Base-by-base conservation (phyloP, 2,329 filamentous ascomycete species). In the Xylariales sp. region DNA sequence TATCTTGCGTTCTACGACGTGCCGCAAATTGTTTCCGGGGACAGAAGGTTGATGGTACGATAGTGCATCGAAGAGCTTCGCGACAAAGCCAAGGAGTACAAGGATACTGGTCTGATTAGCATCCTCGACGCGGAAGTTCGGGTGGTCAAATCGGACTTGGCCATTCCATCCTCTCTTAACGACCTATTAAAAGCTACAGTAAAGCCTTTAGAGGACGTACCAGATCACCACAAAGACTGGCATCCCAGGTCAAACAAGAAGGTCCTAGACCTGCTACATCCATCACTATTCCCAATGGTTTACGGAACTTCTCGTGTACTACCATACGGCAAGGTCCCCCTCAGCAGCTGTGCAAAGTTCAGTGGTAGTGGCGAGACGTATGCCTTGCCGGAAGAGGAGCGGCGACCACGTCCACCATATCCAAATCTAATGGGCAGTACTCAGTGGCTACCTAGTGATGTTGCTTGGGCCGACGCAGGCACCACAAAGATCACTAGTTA, bases 221-320 rank as follows among this genome's bases (percentile, higher is more conserved):
- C 85, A 0, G 83, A 85, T 6, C 62, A 78, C 0, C 57, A 80
- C 41, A 84, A 85, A 69, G 89, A 91, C 75, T 92, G 85, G 83
- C 87, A 91, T 75, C 89, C 89, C 0, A 80, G 83, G 2, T 88
- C 85, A 0, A 79, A 87, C 39, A 76, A 80, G 0, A 84, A 83
- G 67, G 88, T 92, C 1, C 83, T 89, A 0, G 85, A 92, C 73
- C 78, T 91, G 1, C 83, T 91, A 5, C 85, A 91, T 70, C 89
- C 89, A 0, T 91, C 88, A 0, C 79, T 91, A 6, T 91, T 84
- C 70, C 88, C 89, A 0, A 76, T 91, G 0, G 75, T 87, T 1
- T 89, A 87, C 70, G 86, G 85, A 0, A 76, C 77, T 14, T 83
- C 82, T 1, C 80, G 80, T 3, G 80, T 82, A 3, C 71, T 88